Evolutionary conservation across 1,284 basidiomycete species (phyloP), one percentile per base, ranked within the genome.

Genomic region (Sporisorium reilianum): DNA sequence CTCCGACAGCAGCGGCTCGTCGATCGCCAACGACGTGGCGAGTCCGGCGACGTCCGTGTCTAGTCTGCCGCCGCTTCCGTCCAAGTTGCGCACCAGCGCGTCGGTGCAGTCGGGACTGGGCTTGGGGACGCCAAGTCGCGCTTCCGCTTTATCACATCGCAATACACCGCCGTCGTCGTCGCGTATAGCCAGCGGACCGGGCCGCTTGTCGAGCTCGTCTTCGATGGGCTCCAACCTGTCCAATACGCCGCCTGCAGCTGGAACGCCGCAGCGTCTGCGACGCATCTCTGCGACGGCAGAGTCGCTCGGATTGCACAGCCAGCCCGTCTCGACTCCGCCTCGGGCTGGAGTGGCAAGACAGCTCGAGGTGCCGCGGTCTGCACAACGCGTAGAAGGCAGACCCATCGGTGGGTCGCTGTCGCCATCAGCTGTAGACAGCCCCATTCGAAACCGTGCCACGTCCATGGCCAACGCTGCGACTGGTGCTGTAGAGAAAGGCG

Each of bases 271-370:
- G 55, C 53, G 72, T 12, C 30, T 64, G 14, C 53, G 76, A 25
- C 57, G 76, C 41, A 67, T 75, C 30, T 74, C 76, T 11, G 74
- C 68, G 5, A 72, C 74, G 3, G 64, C 69, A 16, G 74, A 68
- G 11, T 58, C 68, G 20, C 61, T 75, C 3, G 67, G 60, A n/a
- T 22, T 64, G 53, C 54, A 57, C 22, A 50, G 41, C 41, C 50
- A 70, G 22, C 50, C 56, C 12, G 32, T 63, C 45, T 70, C 72
- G n/a, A 66, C 72, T 9, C 60, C 72, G 26, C 60, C 59, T 3
- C 58, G 72, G 16, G 28, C 57, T 26, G 62, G 44, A 12, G 8
- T 38, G 1, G 32, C 57, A n/a, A 54, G 67, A 41, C 67, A 70
- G 45, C 54, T 70, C 10, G 61, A 64, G 14, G 67, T 70, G 12